Base-by-base conservation (phyloP, 2,329 filamentous ascomycete species). In the Lachnellula suecica region DNA sequence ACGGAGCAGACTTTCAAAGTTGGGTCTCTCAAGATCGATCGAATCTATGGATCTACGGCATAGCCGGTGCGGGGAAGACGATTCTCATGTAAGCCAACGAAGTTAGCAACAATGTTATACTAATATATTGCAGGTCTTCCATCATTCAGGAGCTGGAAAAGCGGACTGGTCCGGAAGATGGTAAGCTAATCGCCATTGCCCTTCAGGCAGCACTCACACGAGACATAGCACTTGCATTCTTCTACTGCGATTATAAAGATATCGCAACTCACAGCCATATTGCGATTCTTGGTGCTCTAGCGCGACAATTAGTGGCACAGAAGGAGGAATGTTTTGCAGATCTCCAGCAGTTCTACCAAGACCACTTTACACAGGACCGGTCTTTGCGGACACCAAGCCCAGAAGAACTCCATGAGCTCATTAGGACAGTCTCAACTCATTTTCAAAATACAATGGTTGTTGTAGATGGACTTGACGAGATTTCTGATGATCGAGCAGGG, bases 211-310 rank as follows among this genome's bases (percentile, higher is more conserved):
- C n/a, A n/a, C n/a, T n/a, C n/a, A 49, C 27, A 19, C 23, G 3
- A 2, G 24, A n/a, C 7, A 2, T 8, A 45, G 60, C 52, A 9
- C 24, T 64, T 15, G 60, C 60, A 6, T 64, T 51, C 44, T 69
- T 63, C 50, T 68, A 66, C 41, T 68, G 62, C 41, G 63, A 69
- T 44, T 68, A 68, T 47, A 67, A 68, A 40, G 49, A 64, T 35
- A 4, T 19, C 4, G 10, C 49, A 17, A 62, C 44, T 0, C 58
- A 63, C 8, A 29, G 54, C 9, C 47, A 52, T 11, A 19, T 51
- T 4, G 60, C 58, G 7, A 61, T 68, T 7, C 24, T 69, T 1
- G 62, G 63, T 15, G 43, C 63, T 4, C 37, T 70, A 17, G 59
- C 58, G 20, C 50, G 38, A 5, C 66, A 69, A 45, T 22, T 69